Conservation (phyloP, 192 early-diverging fungal genomes). For the Chytriomyces confervae region DNA sequence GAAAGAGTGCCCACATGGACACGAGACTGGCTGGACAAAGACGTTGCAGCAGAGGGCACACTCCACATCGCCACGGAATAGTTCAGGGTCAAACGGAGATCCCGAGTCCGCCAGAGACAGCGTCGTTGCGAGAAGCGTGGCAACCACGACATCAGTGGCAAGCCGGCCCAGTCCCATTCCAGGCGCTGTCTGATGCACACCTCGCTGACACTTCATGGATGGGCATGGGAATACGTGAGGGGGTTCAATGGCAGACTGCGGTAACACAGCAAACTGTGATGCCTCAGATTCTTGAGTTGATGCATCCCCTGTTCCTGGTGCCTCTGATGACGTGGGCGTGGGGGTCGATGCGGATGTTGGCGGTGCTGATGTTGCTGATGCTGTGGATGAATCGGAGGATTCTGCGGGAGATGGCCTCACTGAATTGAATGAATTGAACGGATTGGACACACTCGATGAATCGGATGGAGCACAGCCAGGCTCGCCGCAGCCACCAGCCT, state of each 20-base stretch:
- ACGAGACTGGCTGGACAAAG: constrained; percentile 64
- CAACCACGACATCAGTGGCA: constrained; percentile 2
- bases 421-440: constrained; percentile 6
- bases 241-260: not conserved
- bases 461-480: not conserved
- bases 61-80: constrained; percentile 51
- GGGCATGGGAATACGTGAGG: constrained; percentile 9
- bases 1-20: constrained; percentile 69
- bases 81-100: not conserved
- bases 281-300: not conserved
- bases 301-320: not conserved
- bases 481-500: not conserved
- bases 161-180: not conserved
- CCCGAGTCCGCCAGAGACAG: not conserved
- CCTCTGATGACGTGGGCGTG: too few species aligned
- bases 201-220: not conserved
- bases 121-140: not conserved
- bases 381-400: not conserved
- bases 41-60: constrained; percentile 66
- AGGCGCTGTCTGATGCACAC: not conserved
- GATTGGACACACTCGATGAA: not conserved
- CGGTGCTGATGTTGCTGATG: too few species aligned
- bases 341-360: too few species aligned
- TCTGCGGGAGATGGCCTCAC: not conserved
- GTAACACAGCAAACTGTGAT: not conserved